Percentiles rank a stretch among this genome's conserved stretches.
These are phyloP conservation scores for Talaromyces atroroseus DNA, from an alignment of 2,329 filamentous ascomycete species.

Conservation along the genomic window DNA sequence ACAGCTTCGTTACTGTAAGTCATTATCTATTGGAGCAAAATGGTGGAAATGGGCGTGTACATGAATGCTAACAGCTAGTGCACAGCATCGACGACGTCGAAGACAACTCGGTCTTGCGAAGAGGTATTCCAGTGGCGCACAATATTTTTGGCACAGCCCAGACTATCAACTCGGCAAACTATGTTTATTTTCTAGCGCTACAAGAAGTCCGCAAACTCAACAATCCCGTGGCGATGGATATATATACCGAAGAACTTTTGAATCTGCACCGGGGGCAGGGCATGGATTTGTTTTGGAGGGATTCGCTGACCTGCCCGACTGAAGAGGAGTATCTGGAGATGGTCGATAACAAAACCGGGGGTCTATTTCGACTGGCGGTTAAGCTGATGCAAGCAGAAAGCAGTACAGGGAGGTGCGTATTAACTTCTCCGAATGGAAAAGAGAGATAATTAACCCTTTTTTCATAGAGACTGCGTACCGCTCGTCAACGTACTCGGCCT, in stretches of 20 bases:
- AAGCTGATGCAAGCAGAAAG: constrained; percentile 44
- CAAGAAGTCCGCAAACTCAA: constrained; percentile 39
- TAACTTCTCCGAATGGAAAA: not conserved
- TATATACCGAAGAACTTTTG: constrained; percentile 42
- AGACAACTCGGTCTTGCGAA: constrained; percentile 44
- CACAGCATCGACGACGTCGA: constrained; percentile 46
- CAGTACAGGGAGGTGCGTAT: constrained; percentile 24
- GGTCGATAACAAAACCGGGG: constrained; percentile 47
- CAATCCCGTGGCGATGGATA: constrained; percentile 37
- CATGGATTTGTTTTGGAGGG: constrained; percentile 46
- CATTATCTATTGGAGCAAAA: too few relatives aligned
- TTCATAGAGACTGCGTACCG: constrained; percentile 42
- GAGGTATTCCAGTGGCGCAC: constrained; percentile 46
- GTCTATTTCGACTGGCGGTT: constrained; percentile 41
- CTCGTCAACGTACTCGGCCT: constrained; percentile 60
- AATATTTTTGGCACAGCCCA: constrained; percentile 47
- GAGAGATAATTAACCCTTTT: not conserved
- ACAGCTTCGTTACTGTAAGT: constrained; percentile 41
- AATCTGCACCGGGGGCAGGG: constrained; percentile 46
- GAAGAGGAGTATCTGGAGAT: constrained; percentile 46
- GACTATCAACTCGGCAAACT: constrained; percentile 50
- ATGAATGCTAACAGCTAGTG: not conserved
- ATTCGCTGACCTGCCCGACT: constrained; percentile 41
- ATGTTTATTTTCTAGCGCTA: constrained; percentile 43
- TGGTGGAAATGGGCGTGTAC: too few relatives aligned